phyloP scores from a whole-genome alignment of 148 eudicot species.

The Arbutus unedo region DNA sequence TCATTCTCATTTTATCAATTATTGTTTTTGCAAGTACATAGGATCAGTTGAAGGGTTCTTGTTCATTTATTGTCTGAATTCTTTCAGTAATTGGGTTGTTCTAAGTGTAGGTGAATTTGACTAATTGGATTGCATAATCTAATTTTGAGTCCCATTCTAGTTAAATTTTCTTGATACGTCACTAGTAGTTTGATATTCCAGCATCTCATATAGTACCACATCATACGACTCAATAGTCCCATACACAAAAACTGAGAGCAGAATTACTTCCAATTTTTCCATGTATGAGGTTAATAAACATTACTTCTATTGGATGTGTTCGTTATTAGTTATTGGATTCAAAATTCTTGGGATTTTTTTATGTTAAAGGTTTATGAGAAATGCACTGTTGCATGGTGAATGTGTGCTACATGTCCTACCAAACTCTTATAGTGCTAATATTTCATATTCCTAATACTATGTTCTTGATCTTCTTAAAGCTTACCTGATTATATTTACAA shows the following conservation, averaged over 20 bases:
- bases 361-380: background rate
- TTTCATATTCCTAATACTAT: background rate
- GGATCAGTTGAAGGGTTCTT: background rate
- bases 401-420: background rate
- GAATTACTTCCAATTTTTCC: background rate
- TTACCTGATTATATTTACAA: background rate
- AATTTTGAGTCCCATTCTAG: background rate
- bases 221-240: background rate
- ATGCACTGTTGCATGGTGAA: background rate
- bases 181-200: background rate
- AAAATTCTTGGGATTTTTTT: background rate
- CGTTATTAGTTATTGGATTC: background rate
- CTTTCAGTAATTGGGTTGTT: background rate
- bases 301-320: background rate
- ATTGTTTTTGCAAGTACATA: background rate
- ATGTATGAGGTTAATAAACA: background rate
- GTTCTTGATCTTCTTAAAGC: background rate
- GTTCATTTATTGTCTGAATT: background rate
- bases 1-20: background rate
- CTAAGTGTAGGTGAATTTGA: background rate
- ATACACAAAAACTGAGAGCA: background rate
- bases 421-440: background rate
- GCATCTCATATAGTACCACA: background rate
- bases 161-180: background rate
- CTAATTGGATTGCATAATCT: background rate